Evolutionary conservation across 2,329 filamentous ascomycete species (phyloP).

Genomic region (Lithohypha guttulata): DNA sequence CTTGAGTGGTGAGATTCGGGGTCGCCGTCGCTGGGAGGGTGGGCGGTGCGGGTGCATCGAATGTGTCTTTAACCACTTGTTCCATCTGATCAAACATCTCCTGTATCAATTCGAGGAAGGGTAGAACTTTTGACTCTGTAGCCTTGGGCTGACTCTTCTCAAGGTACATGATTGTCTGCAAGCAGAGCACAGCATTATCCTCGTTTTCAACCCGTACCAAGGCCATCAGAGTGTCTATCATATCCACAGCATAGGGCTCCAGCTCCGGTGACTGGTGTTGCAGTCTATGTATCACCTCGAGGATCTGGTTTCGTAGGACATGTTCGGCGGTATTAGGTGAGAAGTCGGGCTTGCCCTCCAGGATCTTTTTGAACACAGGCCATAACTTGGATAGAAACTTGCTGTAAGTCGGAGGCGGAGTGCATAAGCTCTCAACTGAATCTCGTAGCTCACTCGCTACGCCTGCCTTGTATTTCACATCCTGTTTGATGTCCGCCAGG

Average conservation of each 20-base stretch:
- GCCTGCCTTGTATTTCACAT: slow-evolving; percentile 69
- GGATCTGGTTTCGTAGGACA: slow-evolving; percentile 82
- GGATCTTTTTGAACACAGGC: slow-evolving; percentile 75
- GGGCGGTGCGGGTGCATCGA: slow-evolving; percentile 61
- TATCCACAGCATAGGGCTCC: slow-evolving; percentile 77
- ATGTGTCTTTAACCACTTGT: slow-evolving; percentile 84
- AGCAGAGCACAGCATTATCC: slow-evolving; percentile 94
- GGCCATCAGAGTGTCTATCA: slow-evolving; percentile 81
- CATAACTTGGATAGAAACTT: slow-evolving; percentile 78
- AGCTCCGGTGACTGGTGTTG: slow-evolving; percentile 66
- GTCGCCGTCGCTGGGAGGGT: slow-evolving; percentile 39
- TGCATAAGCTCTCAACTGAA: slow-evolving; percentile 73
- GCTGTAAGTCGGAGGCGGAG: slow-evolving; percentile 62
- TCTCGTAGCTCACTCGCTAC: slow-evolving; percentile 81
- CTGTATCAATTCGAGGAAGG: slow-evolving; percentile 82
- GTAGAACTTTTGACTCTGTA: slow-evolving; percentile 70
- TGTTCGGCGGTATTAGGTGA: slow-evolving; percentile 84
- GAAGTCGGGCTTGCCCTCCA: slow-evolving; percentile 80
- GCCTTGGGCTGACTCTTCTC: slow-evolving; percentile 85
- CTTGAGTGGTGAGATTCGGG: slow-evolving; percentile 45
- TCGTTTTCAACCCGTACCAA: slow-evolving; percentile 90
- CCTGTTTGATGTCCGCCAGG: slow-evolving; percentile 46
- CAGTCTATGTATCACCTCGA: slow-evolving; percentile 90
- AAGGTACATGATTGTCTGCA: slow-evolving; percentile 96
- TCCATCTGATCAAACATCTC: slow-evolving; percentile 96